Percentiles rank a stretch among this genome's conserved stretches.
phyloP scores from a whole-genome alignment of 768 basidiomycete genomes.

The Boletus rubescentipes region DNA sequence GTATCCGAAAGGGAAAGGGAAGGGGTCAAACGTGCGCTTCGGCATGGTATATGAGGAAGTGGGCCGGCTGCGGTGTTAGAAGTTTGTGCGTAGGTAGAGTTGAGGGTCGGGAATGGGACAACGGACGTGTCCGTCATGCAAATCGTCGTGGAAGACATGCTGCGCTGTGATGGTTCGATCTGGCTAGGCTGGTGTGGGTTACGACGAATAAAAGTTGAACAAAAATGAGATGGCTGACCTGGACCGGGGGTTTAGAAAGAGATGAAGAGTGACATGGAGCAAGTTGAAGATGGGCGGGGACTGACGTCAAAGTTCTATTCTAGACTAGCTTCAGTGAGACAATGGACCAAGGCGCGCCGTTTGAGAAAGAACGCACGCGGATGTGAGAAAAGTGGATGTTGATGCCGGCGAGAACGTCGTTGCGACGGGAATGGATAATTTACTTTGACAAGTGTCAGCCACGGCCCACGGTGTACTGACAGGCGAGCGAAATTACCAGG shows the following conservation, averaged over 20 bases:
- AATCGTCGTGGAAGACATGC: constrained; percentile 25
- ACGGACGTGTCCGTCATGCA: constrained; percentile 26
- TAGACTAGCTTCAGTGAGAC: constrained; percentile 16
- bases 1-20: constrained; percentile 15
- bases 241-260: constrained; percentile 12
- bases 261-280: constrained; percentile 19
- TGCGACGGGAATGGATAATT: constrained; percentile 10
- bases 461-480: neutral
- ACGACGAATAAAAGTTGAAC: neutral
- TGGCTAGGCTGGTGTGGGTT: neutral
- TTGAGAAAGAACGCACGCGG: constrained; percentile 10
- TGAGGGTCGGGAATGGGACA: constrained; percentile 28
- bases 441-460: constrained; percentile 20
- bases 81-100: constrained; percentile 29
- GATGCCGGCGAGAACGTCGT: constrained; percentile 8
- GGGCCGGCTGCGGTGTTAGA: constrained; percentile 58
- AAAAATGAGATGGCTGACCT: constrained; percentile 2
- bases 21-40: constrained; percentile 28
- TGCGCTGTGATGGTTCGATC: neutral
- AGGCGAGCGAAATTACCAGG: constrained; percentile 2
- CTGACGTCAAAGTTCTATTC: constrained; percentile 15
- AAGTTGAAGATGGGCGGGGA: neutral
- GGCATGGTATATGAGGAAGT: constrained; percentile 64
- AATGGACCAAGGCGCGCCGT: neutral
- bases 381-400: constrained; percentile 1